These are phyloP conservation scores for Myriangium duriaei DNA, from an alignment of 2,329 filamentous ascomycete species.

Conservation along the genomic window DNA sequence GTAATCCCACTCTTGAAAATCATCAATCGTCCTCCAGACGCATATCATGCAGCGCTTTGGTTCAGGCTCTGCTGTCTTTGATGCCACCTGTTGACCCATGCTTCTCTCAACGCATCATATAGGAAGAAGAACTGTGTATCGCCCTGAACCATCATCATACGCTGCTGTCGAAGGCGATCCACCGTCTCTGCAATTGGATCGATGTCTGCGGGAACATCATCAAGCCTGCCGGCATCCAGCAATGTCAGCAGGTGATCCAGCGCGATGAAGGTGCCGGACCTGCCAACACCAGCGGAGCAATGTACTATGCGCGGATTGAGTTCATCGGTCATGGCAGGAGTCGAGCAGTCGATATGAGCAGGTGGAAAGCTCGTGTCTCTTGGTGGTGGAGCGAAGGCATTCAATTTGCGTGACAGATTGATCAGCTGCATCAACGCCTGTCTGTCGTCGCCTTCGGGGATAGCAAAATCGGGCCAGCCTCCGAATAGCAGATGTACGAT, in stretches of 20 bases:
- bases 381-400: slow-evolving; percentile 29
- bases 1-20: too few species aligned
- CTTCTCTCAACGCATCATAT: slow-evolving; percentile 69
- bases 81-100: slow-evolving; percentile 46
- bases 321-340: background rate
- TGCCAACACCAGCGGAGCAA: slow-evolving; percentile 78
- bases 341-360: background rate
- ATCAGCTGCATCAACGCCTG: slow-evolving; percentile 58
- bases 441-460: slow-evolving; percentile 57
- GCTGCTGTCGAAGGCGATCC: slow-evolving; percentile 68
- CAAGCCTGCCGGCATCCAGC: slow-evolving; percentile 60
- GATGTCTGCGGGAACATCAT: slow-evolving; percentile 31
- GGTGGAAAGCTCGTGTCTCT: background rate
- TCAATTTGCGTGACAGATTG: slow-evolving; percentile 48
- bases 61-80: slow-evolving; percentile 2
- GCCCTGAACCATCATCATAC: slow-evolving; percentile 91
- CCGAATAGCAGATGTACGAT: slow-evolving; percentile 80
- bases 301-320: slow-evolving; percentile 59
- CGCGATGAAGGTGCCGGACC: slow-evolving; percentile 90
- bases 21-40: too few species aligned
- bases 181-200: slow-evolving; percentile 73
- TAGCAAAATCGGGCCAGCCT: slow-evolving; percentile 81
- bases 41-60: too few species aligned
- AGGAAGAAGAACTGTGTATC: slow-evolving; percentile 76
- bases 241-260: slow-evolving; percentile 85